Base-by-base conservation (phyloP, 495 filamentous ascomycete species). In the Sordaria brevicollis region DNA sequence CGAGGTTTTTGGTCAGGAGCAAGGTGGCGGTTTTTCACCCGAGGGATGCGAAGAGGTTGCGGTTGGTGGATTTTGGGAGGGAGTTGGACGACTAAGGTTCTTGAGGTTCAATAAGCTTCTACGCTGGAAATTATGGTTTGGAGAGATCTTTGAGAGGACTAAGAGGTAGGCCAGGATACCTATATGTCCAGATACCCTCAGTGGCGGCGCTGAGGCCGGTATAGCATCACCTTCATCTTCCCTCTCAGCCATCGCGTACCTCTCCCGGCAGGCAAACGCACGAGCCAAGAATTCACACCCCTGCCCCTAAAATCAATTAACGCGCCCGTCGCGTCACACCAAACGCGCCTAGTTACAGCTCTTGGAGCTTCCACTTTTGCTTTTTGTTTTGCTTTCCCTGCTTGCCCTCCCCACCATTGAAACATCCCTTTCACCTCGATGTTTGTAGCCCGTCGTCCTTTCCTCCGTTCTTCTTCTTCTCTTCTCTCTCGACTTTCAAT, bases 21-120 rank as follows among this genome's bases (percentile, higher is more conserved):
- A 94, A 91, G 75, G 89, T 94, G 36, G 93, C 93, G 25, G 89
- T 92, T 72, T 95, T 95, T 71, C 91, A 96, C 79, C 92, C 93
- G 2, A 88, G 87, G 70, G 92, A 97, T 80, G 91, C 93, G 0
- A 85, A 84, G 67, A 87, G 85, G 75, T 74, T 97, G 71, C 87
- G 91, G 54, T 80, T 97, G 65, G 86, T 96, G 71, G 92, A 96
- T 80, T 97, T 97, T 83, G 92, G 91, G 10, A 86, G 90, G 69
- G 89, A 91, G 65, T 74, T 96, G 49, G 89, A 91, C 69, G 88
- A 89, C 69, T 90, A 79, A 83, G 31, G 19, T n/a, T n/a, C n/a
- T n/a, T n/a, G n/a, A n/a, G n/a, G n/a, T n/a, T n/a, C n/a, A n/a
- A n/a, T n/a, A n/a, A n/a, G n/a, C n/a, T n/a, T n/a, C n/a, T n/a